These are phyloP conservation scores for Gossypium rotundifolium DNA, from an alignment of 345 rosid species.

Conservation along the genomic window DNA sequence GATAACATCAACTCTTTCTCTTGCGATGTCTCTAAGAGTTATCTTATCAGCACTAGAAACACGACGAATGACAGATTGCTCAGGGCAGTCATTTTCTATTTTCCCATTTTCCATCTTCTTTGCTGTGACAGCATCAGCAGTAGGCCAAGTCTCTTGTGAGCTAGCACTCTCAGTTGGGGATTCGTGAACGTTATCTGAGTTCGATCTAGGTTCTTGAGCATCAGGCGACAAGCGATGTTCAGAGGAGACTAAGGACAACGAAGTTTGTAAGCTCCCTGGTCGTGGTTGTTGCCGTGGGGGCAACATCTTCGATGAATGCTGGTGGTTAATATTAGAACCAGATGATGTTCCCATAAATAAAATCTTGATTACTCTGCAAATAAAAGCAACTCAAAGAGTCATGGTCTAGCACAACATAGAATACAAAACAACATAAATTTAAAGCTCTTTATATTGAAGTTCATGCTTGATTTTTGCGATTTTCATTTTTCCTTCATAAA, in stretches of 20 bases:
- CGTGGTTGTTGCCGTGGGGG: constrained; percentile 90
- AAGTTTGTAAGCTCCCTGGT: constrained; percentile 38
- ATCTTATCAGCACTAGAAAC: constrained; percentile 67
- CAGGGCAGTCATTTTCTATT: constrained; percentile 57
- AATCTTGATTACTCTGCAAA: constrained; percentile 17
- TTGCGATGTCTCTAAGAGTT: constrained; percentile 69
- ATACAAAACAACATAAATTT: background rate
- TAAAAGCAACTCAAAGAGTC: background rate
- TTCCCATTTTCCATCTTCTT: constrained; percentile 67
- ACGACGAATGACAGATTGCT: constrained; percentile 57
- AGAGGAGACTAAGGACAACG: constrained; percentile 61
- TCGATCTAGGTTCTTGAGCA: constrained; percentile 54
- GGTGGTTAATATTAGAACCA: constrained; percentile 75
- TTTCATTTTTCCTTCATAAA: background rate
- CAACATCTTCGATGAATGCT: constrained; percentile 56
- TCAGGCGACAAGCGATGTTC: constrained; percentile 68
- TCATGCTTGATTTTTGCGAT: background rate
- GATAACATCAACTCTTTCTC: constrained; percentile 76
- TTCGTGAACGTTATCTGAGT: constrained; percentile 67
- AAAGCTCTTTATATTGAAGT: background rate
- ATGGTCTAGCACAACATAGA: background rate
- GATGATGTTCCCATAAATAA: constrained; percentile 80
- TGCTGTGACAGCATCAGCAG: constrained; percentile 47
- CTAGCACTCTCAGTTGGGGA: constrained; percentile 98
- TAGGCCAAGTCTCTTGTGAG: constrained; percentile 91